Evolutionary conservation across 2,329 filamentous ascomycete species (phyloP).

Genomic region (Calonectria honghensis): DNA sequence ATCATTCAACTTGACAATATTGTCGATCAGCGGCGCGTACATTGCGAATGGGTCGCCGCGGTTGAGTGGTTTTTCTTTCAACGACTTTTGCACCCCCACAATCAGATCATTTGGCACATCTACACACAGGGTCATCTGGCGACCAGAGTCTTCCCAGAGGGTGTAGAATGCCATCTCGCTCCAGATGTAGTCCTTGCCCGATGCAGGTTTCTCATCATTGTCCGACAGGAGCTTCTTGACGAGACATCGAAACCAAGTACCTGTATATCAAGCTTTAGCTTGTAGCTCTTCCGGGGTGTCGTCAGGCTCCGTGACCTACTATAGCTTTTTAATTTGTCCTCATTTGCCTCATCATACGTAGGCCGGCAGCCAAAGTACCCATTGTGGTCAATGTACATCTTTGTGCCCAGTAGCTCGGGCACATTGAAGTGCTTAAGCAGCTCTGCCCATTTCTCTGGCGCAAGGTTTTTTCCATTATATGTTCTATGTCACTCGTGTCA

Average conservation of each 20-base stretch:
- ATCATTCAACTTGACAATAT: conserved; percentile 25
- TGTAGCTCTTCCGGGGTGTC: no score
- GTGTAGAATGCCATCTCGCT: conserved; percentile 30
- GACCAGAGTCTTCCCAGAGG: background rate
- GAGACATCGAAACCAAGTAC: conserved; percentile 28
- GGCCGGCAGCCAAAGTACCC: conserved; percentile 35
- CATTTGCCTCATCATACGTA: conserved; percentile 1
- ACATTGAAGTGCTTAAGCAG: conserved; percentile 1
- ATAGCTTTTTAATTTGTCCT: background rate
- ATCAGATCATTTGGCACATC: background rate
- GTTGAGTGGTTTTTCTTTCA: background rate
- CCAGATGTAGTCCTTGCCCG: conserved; percentile 17
- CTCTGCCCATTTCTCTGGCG: background rate
- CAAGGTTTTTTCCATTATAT: background rate
- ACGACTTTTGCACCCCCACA: background rate
- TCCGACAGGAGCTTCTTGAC: conserved; percentile 20
- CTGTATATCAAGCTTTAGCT: background rate
- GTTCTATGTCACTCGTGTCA: background rate
- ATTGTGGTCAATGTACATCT: conserved; percentile 23
- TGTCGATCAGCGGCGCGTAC: conserved; percentile 7
- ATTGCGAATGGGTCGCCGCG: conserved; percentile 19
- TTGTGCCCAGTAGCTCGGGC: conserved; percentile 1
- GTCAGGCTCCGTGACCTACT: conserved; percentile 9
- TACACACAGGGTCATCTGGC: conserved; percentile 19
- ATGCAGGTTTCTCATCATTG: background rate